phyloP scores from a whole-genome alignment of 2,329 filamentous ascomycete species.

The Penicillium sp. region DNA sequence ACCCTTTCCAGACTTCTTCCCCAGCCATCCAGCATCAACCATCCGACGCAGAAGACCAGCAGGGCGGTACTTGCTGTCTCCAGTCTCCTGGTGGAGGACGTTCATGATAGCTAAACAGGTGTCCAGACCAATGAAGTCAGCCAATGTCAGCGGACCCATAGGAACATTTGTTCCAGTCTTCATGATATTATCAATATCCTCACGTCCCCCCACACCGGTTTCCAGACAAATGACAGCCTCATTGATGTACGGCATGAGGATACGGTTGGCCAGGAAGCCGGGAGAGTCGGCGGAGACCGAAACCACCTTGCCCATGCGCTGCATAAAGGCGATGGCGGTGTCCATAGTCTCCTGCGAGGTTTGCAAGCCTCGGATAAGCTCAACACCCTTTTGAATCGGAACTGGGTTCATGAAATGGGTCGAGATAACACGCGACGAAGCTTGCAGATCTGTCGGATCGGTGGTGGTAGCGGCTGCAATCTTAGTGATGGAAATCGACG shows the following conservation, averaged over 20 bases:
- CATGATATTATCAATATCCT: slow-evolving; percentile 97
- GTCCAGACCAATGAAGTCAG: slow-evolving; percentile 96
- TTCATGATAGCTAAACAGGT: slow-evolving; percentile 98
- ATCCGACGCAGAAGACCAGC: slow-evolving; percentile 86
- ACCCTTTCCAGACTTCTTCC: slow-evolving; percentile 95
- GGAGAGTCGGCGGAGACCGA: slow-evolving; percentile 86
- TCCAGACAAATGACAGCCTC: slow-evolving; percentile 96
- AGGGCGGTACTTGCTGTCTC: slow-evolving; percentile 93
- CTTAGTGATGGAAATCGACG: slow-evolving; percentile 95
- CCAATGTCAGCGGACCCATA: slow-evolving; percentile 91
- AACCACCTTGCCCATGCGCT: slow-evolving; percentile 88
- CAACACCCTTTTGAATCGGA: slow-evolving; percentile 92
- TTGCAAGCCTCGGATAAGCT: slow-evolving; percentile 93
- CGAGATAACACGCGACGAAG: slow-evolving; percentile 82
- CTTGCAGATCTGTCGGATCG: slow-evolving; percentile 75
- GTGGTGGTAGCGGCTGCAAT: slow-evolving; percentile 84
- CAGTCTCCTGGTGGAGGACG: slow-evolving; percentile 85
- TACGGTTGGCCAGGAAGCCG: slow-evolving; percentile 93
- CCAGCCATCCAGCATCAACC: slow-evolving; percentile 96
- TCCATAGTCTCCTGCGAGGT: slow-evolving; percentile 80
- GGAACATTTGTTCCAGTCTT: slow-evolving; percentile 98
- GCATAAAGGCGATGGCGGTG: slow-evolving; percentile 80
- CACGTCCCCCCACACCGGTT: slow-evolving; percentile 81
- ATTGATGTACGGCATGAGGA: slow-evolving; percentile 99
- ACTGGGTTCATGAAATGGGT: slow-evolving; percentile 99